These are phyloP conservation scores for Solanum tarijense DNA, from an alignment of 257 asterid genomes.

Conservation along the genomic window DNA sequence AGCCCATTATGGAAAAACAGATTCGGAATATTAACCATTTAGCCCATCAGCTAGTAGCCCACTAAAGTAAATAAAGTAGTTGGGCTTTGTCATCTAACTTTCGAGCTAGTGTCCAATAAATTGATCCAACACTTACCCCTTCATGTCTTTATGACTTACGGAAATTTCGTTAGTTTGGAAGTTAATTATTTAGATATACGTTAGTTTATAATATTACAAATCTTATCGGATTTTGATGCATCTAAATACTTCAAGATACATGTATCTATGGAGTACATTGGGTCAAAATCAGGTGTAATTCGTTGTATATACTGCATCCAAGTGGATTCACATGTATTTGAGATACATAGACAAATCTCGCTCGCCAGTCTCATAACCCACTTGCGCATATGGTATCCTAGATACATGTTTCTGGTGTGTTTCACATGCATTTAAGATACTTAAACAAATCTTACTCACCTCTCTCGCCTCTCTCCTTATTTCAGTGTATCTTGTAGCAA, in stretches of 20 bases:
- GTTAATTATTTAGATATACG: too few species aligned
- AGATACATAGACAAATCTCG: too few species aligned
- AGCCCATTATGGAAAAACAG: not conserved
- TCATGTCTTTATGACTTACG: not conserved
- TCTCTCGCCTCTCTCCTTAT: not conserved
- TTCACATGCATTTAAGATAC: not conserved
- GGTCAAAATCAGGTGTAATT: not conserved
- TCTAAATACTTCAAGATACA: too few species aligned
- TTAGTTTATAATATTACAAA: too few species aligned
- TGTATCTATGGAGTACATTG: not conserved
- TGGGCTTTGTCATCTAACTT: not conserved
- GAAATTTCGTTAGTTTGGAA: too few species aligned
- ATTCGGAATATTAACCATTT: not conserved
- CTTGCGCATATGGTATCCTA: too few species aligned
- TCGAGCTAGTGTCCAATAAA: not conserved
- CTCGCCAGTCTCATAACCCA: too few species aligned
- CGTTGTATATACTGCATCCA: too few species aligned
- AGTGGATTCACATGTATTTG: too few species aligned
- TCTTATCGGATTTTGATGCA: too few species aligned
- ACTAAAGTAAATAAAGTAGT: not conserved
- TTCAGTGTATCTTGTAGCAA: too few species aligned
- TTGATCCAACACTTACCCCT: not conserved
- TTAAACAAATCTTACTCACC: not conserved
- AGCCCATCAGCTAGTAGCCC: not conserved
- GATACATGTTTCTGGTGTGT: not conserved